These are phyloP conservation scores for Annulohypoxylon stygium DNA, from an alignment of 495 filamentous ascomycete species.

Conservation along the genomic window DNA sequence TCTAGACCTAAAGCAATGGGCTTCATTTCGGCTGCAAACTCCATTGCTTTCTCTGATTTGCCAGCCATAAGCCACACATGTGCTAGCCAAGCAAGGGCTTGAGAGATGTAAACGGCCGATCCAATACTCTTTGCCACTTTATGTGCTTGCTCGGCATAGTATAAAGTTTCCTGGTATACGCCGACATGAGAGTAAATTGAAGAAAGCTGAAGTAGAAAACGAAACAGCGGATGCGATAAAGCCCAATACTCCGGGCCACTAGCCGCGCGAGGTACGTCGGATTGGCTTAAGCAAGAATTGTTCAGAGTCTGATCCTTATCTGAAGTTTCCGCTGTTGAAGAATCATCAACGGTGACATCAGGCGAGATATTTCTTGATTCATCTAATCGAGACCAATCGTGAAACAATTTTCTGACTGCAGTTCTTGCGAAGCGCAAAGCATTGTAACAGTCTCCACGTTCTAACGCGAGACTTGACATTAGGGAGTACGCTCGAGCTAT, in stretches of 20 bases:
- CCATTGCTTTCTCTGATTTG: conserved; percentile 69
- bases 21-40: conserved; percentile 67
- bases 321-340: conserved; percentile 54
- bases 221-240: conserved; percentile 78
- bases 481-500: conserved; percentile 68
- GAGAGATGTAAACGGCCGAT: conserved; percentile 69
- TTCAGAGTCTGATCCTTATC: conserved; percentile 45
- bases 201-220: conserved; percentile 76
- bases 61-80: conserved; percentile 75
- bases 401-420: conserved; percentile 73
- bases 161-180: conserved; percentile 89
- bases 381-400: conserved; percentile 79
- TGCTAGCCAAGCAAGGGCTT: conserved; percentile 70
- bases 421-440: conserved; percentile 76
- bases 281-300: conserved; percentile 44
- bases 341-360: conserved; percentile 50
- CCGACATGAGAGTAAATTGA: conserved; percentile 83
- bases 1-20: conserved; percentile 55
- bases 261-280: conserved; percentile 27
- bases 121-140: conserved; percentile 79
- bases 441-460: conserved; percentile 71
- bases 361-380: conserved; percentile 49
- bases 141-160: conserved; percentile 86
- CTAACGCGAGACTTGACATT: conserved; percentile 72
- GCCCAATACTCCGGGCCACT: conserved; percentile 84